These are phyloP conservation scores for Phytophthora vignae DNA, from an alignment of 352 stramenopile genomes.

Conservation along the genomic window DNA sequence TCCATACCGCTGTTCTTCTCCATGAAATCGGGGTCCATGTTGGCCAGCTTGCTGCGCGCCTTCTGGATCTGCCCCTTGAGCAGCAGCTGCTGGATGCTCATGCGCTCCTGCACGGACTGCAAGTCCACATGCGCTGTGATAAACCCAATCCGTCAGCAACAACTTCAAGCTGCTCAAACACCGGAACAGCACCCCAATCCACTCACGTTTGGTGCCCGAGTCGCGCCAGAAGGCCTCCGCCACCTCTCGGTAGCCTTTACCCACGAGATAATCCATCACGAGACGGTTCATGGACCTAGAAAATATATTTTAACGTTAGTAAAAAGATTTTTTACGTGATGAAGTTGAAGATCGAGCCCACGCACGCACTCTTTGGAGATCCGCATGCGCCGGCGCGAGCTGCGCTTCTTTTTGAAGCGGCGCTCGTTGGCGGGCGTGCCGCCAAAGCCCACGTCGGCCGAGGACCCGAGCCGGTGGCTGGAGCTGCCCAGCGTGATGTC, in stretches of 20 bases:
- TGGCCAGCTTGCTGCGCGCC: conserved; percentile 60
- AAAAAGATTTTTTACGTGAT: neutral
- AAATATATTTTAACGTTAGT: conserved; percentile 16
- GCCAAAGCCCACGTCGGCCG: conserved; percentile 20
- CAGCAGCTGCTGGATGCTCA: conserved; percentile 74
- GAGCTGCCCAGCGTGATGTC: conserved; percentile 31
- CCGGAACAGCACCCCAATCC: neutral
- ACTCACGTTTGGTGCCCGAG: conserved; percentile 75
- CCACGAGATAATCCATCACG: conserved; percentile 87
- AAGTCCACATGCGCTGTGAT: conserved; percentile 70
- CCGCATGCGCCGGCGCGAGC: conserved; percentile 52
- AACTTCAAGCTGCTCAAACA: conserved; percentile 22
- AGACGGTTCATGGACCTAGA: conserved; percentile 78
- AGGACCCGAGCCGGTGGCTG: conserved; percentile 22
- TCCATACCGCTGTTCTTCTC: conserved; percentile 68
- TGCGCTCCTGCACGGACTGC: conserved; percentile 76
- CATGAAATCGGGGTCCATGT: conserved; percentile 69
- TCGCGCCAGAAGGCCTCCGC: conserved; percentile 80
- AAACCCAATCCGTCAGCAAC: conserved; percentile 4
- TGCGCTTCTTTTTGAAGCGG: conserved; percentile 38
- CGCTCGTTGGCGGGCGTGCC: conserved; percentile 23
- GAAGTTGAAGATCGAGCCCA: conserved; percentile 2
- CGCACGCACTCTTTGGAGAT: conserved; percentile 80
- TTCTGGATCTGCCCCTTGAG: conserved; percentile 69
- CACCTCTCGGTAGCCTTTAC: conserved; percentile 80